phyloP scores from a whole-genome alignment of 495 filamentous ascomycete species.

The Barbatosphaeria neglecta region DNA sequence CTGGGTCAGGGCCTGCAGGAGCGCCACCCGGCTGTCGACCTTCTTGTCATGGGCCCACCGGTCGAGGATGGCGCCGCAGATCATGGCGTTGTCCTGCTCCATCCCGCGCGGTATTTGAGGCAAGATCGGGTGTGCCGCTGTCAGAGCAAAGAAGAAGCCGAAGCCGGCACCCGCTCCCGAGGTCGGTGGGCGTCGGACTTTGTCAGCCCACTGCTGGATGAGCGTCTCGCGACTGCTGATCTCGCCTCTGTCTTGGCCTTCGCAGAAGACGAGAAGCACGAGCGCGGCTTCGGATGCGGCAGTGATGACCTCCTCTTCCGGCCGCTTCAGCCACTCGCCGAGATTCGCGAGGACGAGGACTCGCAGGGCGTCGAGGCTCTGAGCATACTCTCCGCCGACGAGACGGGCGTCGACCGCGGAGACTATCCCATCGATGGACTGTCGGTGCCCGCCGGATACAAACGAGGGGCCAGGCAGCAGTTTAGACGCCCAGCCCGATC shows the following conservation, averaged over 20 bases:
- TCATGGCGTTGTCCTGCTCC: constrained; percentile 8
- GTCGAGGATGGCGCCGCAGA: constrained; percentile 18
- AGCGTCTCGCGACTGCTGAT: constrained; percentile 11
- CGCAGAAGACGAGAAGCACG: constrained; percentile 24
- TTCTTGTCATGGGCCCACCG: constrained; percentile 31
- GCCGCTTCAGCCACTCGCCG: constrained; percentile 25
- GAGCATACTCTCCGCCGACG: background rate
- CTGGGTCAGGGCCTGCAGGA: constrained; percentile 46
- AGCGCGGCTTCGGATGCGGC: constrained; percentile 31
- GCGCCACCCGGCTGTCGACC: constrained; percentile 48
- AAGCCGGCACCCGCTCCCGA: constrained; percentile 17
- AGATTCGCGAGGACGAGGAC: constrained; percentile 12
- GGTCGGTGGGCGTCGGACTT: constrained; percentile 16
- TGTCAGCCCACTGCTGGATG: constrained; percentile 25
- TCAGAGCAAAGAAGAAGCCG: constrained; percentile 33
- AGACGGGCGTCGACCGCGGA: constrained; percentile 2
- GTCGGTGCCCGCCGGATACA: constrained; percentile 2
- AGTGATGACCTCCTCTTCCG: constrained; percentile 28
- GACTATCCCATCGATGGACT: constrained; percentile 7
- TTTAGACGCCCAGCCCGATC: background rate
- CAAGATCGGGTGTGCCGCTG: constrained; percentile 20
- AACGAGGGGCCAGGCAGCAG: constrained; percentile 12
- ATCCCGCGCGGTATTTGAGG: constrained; percentile 3
- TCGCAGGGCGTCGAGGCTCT: constrained; percentile 12
- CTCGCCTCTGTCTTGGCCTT: constrained; percentile 1